Conservation (phyloP, 495 filamentous ascomycete genomes). For the Cryomyces minteri region DNA sequence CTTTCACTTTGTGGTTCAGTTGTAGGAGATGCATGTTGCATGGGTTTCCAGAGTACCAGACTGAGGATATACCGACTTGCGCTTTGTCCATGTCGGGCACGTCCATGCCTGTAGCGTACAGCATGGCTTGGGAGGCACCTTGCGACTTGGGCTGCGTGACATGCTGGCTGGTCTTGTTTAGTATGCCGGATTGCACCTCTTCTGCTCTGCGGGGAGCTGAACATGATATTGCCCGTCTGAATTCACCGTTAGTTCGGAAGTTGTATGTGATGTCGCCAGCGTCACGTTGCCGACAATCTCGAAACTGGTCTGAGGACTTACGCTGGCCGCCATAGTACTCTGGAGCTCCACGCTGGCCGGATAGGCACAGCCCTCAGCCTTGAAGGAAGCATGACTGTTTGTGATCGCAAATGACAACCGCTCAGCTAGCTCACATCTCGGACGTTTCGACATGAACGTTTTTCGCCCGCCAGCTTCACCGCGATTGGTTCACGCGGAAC, state of each 20-base stretch:
- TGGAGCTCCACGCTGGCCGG: background rate
- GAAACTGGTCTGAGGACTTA: background rate
- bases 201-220: background rate
- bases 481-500: too few relatives aligned
- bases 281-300: background rate
- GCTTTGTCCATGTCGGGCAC: conserved; percentile 81
- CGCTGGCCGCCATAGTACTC: background rate
- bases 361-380: background rate
- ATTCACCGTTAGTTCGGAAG: background rate
- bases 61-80: conserved; percentile 90
- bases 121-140: conserved; percentile 96
- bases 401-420: too few relatives aligned
- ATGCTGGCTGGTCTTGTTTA: conserved; percentile 66
- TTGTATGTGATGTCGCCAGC: background rate
- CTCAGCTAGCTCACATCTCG: too few relatives aligned
- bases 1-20: conserved; percentile 62
- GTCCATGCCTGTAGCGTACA: conserved; percentile 80
- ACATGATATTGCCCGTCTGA: background rate
- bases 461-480: too few relatives aligned
- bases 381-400: background rate
- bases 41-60: conserved; percentile 84
- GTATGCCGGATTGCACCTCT: background rate
- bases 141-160: conserved; percentile 95
- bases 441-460: too few relatives aligned
- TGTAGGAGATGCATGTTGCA: conserved; percentile 98